Percentiles rank a stretch among this genome's conserved stretches.
These are phyloP conservation scores for Arthrobotrys megalospora DNA, from an alignment of 2,329 filamentous ascomycete genomes.

Conservation along the genomic window DNA sequence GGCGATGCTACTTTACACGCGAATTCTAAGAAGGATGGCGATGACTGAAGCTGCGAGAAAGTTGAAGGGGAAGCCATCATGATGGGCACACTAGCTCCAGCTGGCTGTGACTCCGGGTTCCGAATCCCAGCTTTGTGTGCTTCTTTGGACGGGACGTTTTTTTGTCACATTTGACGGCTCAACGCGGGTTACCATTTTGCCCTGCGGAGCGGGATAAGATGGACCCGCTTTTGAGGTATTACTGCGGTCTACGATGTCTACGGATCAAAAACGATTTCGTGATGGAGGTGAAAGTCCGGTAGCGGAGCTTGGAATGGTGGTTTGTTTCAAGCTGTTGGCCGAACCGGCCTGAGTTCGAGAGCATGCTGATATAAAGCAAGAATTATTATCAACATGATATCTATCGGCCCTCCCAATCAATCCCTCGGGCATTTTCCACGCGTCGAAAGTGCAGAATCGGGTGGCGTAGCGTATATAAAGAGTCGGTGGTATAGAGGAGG, in stretches of 20 bases:
- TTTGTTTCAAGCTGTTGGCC: slow-evolving; percentile 20
- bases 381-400: slow-evolving; percentile 61
- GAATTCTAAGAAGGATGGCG: slow-evolving; percentile 1
- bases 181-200: slow-evolving; percentile 26
- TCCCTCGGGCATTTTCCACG: slow-evolving; percentile 54
- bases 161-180: slow-evolving; percentile 42
- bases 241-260: slow-evolving; percentile 13
- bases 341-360: slow-evolving; percentile 21
- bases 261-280: neutral
- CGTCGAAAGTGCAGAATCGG: slow-evolving; percentile 37
- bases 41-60: slow-evolving; percentile 11
- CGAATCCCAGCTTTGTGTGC: slow-evolving; percentile 34
- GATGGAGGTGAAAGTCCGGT: slow-evolving; percentile 11
- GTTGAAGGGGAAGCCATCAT: slow-evolving; percentile 22
- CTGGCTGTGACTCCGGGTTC: neutral
- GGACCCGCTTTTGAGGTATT: slow-evolving; percentile 42
- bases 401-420: slow-evolving; percentile 39
- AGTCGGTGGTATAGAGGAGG: slow-evolving; percentile 48
- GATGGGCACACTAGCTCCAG: slow-evolving; percentile 19
- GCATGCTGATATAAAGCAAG: slow-evolving; percentile 52
- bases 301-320: slow-evolving; percentile 16
- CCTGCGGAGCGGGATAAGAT: neutral
- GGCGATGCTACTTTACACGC: slow-evolving; percentile 1
- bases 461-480: slow-evolving; percentile 39
- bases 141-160: slow-evolving; percentile 8